Conservation (phyloP, 2,329 filamentous ascomycete genomes). For the Aspergillus pseudoviridinutans region DNA sequence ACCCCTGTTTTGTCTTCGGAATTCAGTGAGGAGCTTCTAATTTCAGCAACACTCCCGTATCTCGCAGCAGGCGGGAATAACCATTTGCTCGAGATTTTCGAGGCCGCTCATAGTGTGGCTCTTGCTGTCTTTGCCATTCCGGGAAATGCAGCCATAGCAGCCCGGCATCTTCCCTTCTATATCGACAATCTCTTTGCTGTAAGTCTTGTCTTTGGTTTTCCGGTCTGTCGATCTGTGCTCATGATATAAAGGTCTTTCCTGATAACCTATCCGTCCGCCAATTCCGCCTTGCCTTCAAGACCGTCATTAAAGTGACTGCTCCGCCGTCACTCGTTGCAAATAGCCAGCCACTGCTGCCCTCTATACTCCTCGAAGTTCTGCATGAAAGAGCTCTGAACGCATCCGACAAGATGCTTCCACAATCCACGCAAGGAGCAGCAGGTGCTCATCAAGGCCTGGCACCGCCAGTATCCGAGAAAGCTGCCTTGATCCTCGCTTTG, state of each 20-base stretch:
- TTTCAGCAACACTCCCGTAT: conserved; percentile 71
- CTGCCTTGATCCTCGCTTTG: conserved; percentile 69
- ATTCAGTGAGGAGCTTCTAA: conserved; percentile 67
- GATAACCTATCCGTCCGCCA: conserved; percentile 73
- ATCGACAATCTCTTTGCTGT: conserved; percentile 70
- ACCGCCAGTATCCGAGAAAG: conserved; percentile 63
- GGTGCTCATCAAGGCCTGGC: conserved; percentile 31
- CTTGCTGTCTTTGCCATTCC: conserved; percentile 77
- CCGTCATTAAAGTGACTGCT: conserved; percentile 73
- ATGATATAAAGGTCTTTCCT: conserved; percentile 60
- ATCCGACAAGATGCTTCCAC: conserved; percentile 47
- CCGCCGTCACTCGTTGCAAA: conserved; percentile 73
- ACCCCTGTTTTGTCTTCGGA: conserved; percentile 64
- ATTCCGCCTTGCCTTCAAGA: conserved; percentile 84
- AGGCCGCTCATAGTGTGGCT: conserved; percentile 79
- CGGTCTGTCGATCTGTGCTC: background rate
- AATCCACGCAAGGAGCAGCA: conserved; percentile 32
- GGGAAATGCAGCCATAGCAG: conserved; percentile 67
- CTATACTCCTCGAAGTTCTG: conserved; percentile 74
- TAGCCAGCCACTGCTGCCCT: conserved; percentile 71
- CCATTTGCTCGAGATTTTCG: conserved; percentile 68
- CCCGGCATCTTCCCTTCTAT: conserved; percentile 74
- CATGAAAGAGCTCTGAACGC: conserved; percentile 60
- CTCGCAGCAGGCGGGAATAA: conserved; percentile 58
- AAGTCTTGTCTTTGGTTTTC: conserved; percentile 12